Evolutionary conservation across 352 stramenopile species (phyloP).

Genomic region (Globisporangium paroecandrum): DNA sequence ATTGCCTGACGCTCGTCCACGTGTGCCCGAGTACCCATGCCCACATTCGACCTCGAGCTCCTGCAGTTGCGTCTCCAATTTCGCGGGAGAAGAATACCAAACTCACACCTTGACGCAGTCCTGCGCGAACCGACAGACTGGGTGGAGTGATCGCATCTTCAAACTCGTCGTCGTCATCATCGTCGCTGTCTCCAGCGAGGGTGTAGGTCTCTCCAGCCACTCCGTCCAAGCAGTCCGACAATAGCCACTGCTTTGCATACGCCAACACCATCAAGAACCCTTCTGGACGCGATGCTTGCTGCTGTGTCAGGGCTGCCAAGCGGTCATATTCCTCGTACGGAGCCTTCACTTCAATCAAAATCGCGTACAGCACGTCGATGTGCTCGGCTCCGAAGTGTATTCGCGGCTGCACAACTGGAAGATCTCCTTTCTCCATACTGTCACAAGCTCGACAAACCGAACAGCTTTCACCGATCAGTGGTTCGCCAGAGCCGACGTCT

Average conservation of each 20-base stretch:
- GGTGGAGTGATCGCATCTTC: constrained; percentile 84
- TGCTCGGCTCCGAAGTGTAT: constrained; percentile 77
- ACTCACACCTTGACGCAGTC: constrained; percentile 41
- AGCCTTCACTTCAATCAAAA: constrained; percentile 83
- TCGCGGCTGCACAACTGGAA: constrained; percentile 30
- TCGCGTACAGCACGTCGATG: constrained; percentile 83
- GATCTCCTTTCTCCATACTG: constrained; percentile 19
- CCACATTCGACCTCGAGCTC: constrained; percentile 32
- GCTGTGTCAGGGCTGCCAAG: constrained; percentile 60
- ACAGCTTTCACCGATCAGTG: constrained; percentile 28
- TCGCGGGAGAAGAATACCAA: constrained; percentile 55
- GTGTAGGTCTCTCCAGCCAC: constrained; percentile 44
- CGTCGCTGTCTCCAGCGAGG: constrained; percentile 47
- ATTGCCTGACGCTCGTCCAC: constrained; percentile 64
- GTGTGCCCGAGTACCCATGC: constrained; percentile 53
- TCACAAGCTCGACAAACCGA: constrained; percentile 32
- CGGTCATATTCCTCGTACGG: constrained; percentile 85
- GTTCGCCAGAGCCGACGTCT: constrained; percentile 41
- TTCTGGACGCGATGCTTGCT: constrained; percentile 71
- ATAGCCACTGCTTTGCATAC: constrained; percentile 84
- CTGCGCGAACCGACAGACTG: constrained; percentile 58
- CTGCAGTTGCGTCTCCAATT: not conserved
- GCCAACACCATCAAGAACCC: constrained; percentile 82
- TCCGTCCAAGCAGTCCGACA: constrained; percentile 73
- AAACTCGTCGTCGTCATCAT: constrained; percentile 83